A percentile compares a stretch with the other conserved stretches of the same genome.
These are phyloP conservation scores for Puccinia horiana DNA, from an alignment of 1,284 basidiomycete species.

Conservation along the genomic window DNA sequence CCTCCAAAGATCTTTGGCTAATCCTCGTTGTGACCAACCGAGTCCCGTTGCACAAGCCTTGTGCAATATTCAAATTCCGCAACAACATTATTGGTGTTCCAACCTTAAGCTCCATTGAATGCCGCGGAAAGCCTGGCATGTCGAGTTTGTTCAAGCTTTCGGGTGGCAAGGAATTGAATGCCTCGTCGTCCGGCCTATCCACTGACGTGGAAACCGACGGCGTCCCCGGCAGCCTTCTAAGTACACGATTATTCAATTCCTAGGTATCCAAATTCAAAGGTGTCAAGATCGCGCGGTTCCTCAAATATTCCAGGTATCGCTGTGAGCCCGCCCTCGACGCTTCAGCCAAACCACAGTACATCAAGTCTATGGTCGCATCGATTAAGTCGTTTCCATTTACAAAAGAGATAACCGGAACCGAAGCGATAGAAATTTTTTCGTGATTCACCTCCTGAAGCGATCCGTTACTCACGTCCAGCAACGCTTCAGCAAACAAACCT, in stretches of 20 bases:
- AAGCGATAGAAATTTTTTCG: too few relatives aligned
- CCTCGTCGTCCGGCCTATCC: not conserved
- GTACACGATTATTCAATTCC: not conserved
- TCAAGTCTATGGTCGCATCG: not conserved
- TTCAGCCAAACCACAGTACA: not conserved
- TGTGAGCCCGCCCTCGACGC: too few relatives aligned
- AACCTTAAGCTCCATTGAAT: not conserved
- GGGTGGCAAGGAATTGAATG: not conserved
- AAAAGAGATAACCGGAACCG: too few relatives aligned
- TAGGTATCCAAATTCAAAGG: not conserved
- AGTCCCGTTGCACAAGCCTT: slow-evolving; percentile 61
- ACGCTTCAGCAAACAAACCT: not conserved
- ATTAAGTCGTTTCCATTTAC: not conserved
- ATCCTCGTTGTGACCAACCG: slow-evolving; percentile 50
- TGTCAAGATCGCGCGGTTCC: not conserved
- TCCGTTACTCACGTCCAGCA: not conserved
- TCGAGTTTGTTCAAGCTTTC: not conserved
- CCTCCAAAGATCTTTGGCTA: not conserved
- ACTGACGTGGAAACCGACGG: not conserved
- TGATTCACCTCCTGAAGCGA: not conserved
- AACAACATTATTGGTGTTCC: slow-evolving; percentile 60
- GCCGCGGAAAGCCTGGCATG: not conserved
- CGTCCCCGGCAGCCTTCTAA: not conserved
- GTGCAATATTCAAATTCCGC: slow-evolving; percentile 57
- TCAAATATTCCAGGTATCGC: not conserved